phyloP scores from a whole-genome alignment of 1,139 yeast species.

The Geotrichum restrictum region DNA sequence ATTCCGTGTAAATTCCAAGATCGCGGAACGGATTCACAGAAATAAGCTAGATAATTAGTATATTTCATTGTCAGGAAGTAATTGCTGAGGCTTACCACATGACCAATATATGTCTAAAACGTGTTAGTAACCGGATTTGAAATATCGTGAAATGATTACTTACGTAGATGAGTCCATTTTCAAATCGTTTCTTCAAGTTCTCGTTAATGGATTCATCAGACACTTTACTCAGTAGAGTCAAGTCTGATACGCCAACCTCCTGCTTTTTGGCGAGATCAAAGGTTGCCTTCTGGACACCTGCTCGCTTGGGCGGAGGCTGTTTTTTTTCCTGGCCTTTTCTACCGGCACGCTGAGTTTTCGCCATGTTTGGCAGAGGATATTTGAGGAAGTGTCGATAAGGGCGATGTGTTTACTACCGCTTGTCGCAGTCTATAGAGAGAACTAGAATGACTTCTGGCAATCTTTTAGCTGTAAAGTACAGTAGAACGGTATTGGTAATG shows the following conservation, averaged over 20 bases:
- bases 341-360: conserved; percentile 71
- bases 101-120: conserved; percentile 31
- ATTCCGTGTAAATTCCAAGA: conserved; percentile 86
- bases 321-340: conserved; percentile 49
- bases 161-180: conserved; percentile 76
- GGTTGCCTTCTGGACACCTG: conserved; percentile 74
- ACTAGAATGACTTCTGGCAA: no score
- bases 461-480: no score
- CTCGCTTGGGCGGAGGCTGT: conserved; percentile 48
- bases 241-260: conserved; percentile 95
- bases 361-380: conserved; percentile 47
- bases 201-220: conserved; percentile 92
- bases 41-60: conserved; percentile 47
- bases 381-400: neutral
- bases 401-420: neutral
- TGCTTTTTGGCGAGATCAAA: conserved; percentile 85
- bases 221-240: conserved; percentile 82
- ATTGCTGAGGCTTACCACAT: conserved; percentile 27
- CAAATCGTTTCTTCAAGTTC: conserved; percentile 81
- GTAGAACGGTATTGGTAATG: no score
- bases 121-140: neutral
- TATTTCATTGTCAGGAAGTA: neutral
- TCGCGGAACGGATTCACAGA: conserved; percentile 97
- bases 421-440: neutral
- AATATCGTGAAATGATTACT: neutral